Evolutionary conservation across 2,329 filamentous ascomycete genomes (phyloP).

Genomic region (Microascus cirrosus): DNA sequence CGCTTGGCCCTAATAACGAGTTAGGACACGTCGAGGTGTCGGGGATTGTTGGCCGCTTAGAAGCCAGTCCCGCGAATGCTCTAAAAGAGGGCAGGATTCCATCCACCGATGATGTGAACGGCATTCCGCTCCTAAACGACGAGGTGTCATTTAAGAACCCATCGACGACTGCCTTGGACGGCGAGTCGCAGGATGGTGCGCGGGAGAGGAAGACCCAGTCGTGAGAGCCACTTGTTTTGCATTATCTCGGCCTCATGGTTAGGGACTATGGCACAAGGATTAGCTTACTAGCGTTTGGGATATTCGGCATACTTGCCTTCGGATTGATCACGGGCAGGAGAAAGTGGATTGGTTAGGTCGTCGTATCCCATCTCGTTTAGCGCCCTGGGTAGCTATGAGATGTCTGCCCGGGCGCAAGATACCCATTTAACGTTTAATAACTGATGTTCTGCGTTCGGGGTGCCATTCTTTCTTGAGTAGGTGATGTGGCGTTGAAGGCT

Average conservation of each 20-base stretch:
- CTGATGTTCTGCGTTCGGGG: no score
- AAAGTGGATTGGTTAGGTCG: no score
- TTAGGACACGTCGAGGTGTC: not conserved
- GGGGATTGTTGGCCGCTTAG: not conserved
- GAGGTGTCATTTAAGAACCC: conserved; percentile 8
- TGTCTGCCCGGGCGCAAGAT: no score
- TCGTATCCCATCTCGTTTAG: no score
- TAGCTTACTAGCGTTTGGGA: not conserved
- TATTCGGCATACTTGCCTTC: not conserved
- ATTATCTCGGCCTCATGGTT: not conserved
- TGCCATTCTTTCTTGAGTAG: no score
- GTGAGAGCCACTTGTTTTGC: not conserved
- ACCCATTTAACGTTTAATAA: no score
- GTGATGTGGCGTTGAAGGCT: no score
- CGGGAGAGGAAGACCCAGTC: conserved; percentile 32
- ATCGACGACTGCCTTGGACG: conserved; percentile 24
- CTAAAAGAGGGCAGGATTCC: not conserved
- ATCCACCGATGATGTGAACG: conserved; percentile 28
- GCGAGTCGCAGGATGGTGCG: conserved; percentile 29
- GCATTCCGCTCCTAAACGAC: conserved; percentile 47
- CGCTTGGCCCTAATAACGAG: conserved; percentile 1
- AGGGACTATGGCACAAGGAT: not conserved
- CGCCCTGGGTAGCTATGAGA: no score
- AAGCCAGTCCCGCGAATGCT: not conserved
- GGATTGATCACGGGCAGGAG: no score